Base-by-base conservation (phyloP, 495 filamentous ascomycete species). In the Cairneyella variabilis region DNA sequence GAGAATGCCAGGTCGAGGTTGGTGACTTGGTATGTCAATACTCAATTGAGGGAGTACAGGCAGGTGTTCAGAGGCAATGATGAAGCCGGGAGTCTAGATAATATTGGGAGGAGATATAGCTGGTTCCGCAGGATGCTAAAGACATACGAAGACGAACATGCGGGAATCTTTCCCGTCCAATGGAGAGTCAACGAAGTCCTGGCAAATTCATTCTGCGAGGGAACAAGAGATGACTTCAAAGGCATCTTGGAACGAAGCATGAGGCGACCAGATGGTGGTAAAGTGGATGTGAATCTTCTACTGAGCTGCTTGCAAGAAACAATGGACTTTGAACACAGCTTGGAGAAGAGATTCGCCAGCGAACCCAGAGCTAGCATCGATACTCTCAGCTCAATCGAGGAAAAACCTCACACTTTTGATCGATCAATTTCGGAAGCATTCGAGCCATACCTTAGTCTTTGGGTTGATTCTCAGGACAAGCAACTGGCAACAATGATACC, bases 71-170 rank as follows among this genome's bases (percentile, higher is more conserved):
- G 64, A 54, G 92, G 92, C 22, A 97, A 91, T 66, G 93, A 98
- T 69, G 93, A 98, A 67, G 93, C 93, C 2, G 93, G 95, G 2
- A 97, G 87, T 40, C 75, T 98, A 70, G 93, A 98, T 73, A 98
- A 98, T 62, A 98, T 98, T 55, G 87, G 92, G 6, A 79, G 95
- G 56, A 76, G 93, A 55, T 98, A 96, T 66, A 87, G 92, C 7
- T 98, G 93, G 93, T 95, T 97, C 68, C 88, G 88, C 66, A 80
- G 93, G 41, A 96, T 93, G 78, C 72, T 97, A 64, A 96, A 96
- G 74, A 91, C 88, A 11, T 96, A 96, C 67, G 95, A 98, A 61
- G 87, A 91, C 28, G 92, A 98, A 64, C 93, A 96, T 71, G 84
- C 89, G 7, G 71, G 71, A 25, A 90, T 98, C 37, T 98, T 97